Evolutionary conservation across 2,329 filamentous ascomycete genomes (phyloP).

Genomic region (Magnaporthiopsis rhizophila): DNA sequence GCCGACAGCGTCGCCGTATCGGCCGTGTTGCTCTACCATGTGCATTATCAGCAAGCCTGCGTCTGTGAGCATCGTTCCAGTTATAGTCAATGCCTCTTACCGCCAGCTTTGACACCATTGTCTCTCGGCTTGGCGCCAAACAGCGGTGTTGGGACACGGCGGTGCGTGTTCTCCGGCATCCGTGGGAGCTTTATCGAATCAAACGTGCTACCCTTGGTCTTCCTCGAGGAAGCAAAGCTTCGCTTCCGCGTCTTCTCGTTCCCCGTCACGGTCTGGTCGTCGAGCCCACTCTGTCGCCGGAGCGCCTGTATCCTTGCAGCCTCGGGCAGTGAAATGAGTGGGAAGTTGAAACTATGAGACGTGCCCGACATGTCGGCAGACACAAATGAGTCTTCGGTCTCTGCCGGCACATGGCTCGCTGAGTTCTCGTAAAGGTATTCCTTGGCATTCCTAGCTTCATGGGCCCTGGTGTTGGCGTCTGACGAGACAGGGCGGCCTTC

Average conservation of each 20-base stretch:
- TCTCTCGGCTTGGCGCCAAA: not conserved
- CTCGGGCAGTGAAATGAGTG: conserved; percentile 22
- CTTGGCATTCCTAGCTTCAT: not conserved
- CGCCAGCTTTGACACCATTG: not conserved
- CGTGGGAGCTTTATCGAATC: not conserved
- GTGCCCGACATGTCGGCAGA: conserved; percentile 10
- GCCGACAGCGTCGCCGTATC: not conserved
- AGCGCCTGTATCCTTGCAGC: conserved; percentile 21
- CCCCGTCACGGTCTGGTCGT: conserved; percentile 16
- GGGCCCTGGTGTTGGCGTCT: not conserved
- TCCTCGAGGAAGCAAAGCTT: conserved; percentile 3
- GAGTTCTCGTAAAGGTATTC: not conserved
- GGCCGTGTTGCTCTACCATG: not conserved
- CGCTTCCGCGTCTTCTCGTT: conserved; percentile 9
- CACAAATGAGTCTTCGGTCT: conserved; percentile 2
- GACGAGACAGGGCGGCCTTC: not conserved
- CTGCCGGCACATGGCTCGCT: not conserved
- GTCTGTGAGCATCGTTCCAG: not conserved
- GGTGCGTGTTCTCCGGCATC: conserved; percentile 2
- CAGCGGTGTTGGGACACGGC: conserved; percentile 5
- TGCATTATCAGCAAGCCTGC: not conserved
- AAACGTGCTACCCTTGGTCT: not conserved
- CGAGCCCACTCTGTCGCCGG: conserved; percentile 14
- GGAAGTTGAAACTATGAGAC: conserved; percentile 21
- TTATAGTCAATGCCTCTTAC: not conserved